These are phyloP conservation scores for Trichoderma gracile DNA, from an alignment of 2,329 filamentous ascomycete genomes.

Conservation along the genomic window DNA sequence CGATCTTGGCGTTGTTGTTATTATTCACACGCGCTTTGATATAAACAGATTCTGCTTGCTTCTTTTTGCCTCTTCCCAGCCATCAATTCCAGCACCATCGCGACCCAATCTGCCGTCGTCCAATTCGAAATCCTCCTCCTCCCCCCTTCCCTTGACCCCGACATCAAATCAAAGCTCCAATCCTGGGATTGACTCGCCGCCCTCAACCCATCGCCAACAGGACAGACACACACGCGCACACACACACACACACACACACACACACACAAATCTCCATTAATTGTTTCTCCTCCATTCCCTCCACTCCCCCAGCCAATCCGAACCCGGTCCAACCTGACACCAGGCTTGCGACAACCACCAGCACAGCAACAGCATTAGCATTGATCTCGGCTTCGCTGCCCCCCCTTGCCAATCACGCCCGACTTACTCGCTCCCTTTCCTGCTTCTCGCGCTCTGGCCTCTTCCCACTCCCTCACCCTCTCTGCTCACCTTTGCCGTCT, in stretches of 20 bases:
- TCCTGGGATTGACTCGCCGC: background rate
- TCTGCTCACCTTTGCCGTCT: background rate
- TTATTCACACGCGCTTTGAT: background rate
- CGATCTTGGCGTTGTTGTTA: too few relatives aligned
- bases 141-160: background rate
- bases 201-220: background rate
- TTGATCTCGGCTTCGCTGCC: background rate
- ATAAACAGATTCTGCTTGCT: background rate
- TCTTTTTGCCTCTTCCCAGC: background rate
- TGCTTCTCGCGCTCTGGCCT: background rate
- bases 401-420: slow-evolving; percentile 16
- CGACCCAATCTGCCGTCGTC: background rate
- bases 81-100: background rate
- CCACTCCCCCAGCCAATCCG: background rate
- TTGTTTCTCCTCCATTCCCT: background rate
- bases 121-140: background rate
- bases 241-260: background rate
- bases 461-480: background rate
- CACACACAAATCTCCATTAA: slow-evolving; percentile 16
- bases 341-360: slow-evolving; percentile 19
- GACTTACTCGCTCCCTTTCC: slow-evolving; percentile 3
- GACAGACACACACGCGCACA: background rate
- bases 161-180: background rate
- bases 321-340: slow-evolving; percentile 23
- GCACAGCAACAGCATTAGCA: slow-evolving; percentile 10